These are phyloP conservation scores for Inga laurina DNA, from an alignment of 306 rosid genomes.

Conservation along the genomic window DNA sequence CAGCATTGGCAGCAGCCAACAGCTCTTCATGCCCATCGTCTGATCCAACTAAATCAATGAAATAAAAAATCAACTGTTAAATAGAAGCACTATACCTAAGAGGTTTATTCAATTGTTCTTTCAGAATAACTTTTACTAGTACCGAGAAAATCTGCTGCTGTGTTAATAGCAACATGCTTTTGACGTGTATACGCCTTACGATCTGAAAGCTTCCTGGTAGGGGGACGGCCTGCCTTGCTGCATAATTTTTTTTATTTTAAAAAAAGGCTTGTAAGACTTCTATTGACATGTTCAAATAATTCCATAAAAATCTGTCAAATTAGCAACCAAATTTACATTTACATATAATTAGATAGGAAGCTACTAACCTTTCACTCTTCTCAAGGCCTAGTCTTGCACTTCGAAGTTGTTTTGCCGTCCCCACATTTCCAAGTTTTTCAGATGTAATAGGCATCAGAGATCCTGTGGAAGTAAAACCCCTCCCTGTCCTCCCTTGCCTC, in stretches of 20 bases:
- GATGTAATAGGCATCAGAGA: conserved; percentile 64
- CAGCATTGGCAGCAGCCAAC: conserved; percentile 87
- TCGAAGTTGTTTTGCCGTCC: conserved; percentile 96
- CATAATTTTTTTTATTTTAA: conserved; percentile 14
- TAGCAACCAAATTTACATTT: conserved; percentile 26
- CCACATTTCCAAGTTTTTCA: conserved; percentile 77
- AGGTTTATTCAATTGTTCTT: conserved; percentile 15
- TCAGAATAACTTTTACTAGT: conserved; percentile 33
- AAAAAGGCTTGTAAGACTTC: conserved; percentile 37
- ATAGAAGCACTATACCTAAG: conserved; percentile 20
- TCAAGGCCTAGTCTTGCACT: conserved; percentile 82
- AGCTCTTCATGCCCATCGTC: conserved; percentile 91
- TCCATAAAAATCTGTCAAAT: conserved; percentile 5
- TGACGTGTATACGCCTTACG: conserved; percentile 94
- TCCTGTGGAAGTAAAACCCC: conserved; percentile 67
- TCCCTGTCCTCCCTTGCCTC: conserved; percentile 97
- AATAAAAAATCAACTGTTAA: conserved; percentile 43
- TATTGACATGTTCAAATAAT: conserved; percentile 27
- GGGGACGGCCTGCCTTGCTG: conserved; percentile 99
- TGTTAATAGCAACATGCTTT: conserved; percentile 68
- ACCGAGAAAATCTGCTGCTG: conserved; percentile 87
- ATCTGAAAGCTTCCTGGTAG: conserved; percentile 90
- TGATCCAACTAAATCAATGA: conserved; percentile 71
- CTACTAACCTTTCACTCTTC: conserved; percentile 76
- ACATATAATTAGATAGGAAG: conserved; percentile 27